Base-by-base conservation (phyloP, 2,329 filamentous ascomycete genomes). In the Aspergillus fumigatus region DNA sequence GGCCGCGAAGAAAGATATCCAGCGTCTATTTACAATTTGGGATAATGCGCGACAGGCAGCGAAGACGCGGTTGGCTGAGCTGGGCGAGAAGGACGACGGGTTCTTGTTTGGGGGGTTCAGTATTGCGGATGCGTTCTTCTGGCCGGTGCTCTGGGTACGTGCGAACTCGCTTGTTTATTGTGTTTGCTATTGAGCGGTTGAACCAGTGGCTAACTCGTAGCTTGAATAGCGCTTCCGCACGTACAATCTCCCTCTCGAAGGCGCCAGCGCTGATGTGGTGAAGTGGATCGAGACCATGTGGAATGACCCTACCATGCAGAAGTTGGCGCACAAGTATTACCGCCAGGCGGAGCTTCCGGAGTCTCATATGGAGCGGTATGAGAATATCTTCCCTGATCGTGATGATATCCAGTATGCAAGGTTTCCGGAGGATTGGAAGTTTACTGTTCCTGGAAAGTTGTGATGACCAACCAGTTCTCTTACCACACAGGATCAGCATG, bases 81-180 rank as follows among this genome's bases (percentile, higher is more conserved):
- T 71, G 10, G 65, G 65, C 0, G 62, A 68, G 27, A 57, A 38
- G 5, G 69, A 74, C 55, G 65, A 73, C n/a, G 67, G 67, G 1
- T 74, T 73, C 56, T 58, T 74, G 60, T 75, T 69, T 62, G 72
- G 73, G 1, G 58, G 57, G 21, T 75, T 75, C 58, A 68, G 70
- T 47, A 73, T 74, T 57, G 72, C 67, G 5, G 73, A 75, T 68
- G 65, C 72, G 0, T 73, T 74, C 50, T 75, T 69, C 53, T 74
- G 72, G 73, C 72, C 70, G 2, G 62, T 74, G 41, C 64, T 75
- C 55, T 74, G 71, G 72, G 72, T 74, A 58, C 54, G 53, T 43
- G 50, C 23, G 54, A 38, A 3, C 23, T 55, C 51, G 26, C 26
- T 35, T 50, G 2, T 19, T 38, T 48, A 26, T 21, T 21, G 8